Evolutionary conservation across 2,329 filamentous ascomycete genomes (phyloP).

Genomic region (Cladosporium sp.): DNA sequence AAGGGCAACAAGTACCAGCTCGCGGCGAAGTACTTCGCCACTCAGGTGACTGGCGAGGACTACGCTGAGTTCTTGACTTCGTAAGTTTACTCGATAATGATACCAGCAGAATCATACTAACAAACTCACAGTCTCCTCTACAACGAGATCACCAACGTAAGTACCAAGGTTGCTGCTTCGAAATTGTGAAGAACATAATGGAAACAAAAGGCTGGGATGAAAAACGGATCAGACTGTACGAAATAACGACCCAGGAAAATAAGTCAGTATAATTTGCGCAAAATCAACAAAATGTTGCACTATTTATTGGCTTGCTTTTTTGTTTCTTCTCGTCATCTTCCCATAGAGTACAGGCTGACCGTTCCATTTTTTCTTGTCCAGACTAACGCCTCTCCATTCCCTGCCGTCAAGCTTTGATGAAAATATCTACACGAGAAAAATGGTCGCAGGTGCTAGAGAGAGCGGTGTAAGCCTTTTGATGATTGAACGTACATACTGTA

Average conservation of each 20-base stretch:
- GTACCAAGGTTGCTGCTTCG: conserved; percentile 54
- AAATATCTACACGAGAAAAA: background rate
- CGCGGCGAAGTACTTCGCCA: conserved; percentile 86
- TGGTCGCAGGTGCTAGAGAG: background rate
- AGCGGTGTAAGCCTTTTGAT: background rate
- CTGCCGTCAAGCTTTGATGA: conserved; percentile 7
- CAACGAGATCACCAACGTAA: conserved; percentile 78
- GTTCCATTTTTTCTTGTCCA: background rate
- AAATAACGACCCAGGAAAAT: background rate
- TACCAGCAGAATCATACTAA: conserved; percentile 19
- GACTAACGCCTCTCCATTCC: background rate
- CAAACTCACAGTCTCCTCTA: conserved; percentile 64
- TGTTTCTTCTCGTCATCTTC: background rate
- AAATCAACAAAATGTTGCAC: background rate
- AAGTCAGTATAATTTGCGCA: background rate
- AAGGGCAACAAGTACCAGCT: conserved; percentile 90
- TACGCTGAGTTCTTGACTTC: conserved; percentile 93
- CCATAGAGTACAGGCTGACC: conserved; percentile 1
- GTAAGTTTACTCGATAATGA: conserved; percentile 47
- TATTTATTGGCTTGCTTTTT: background rate
- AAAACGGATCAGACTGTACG: conserved; percentile 10
- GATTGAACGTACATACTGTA: background rate
- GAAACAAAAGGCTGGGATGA: background rate
- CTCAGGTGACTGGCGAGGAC: conserved; percentile 93
- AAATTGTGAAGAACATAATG: conserved; percentile 33